Evolutionary conservation across 2,329 filamentous ascomycete genomes (phyloP).

Genomic region (Fusarium sambucinum): DNA sequence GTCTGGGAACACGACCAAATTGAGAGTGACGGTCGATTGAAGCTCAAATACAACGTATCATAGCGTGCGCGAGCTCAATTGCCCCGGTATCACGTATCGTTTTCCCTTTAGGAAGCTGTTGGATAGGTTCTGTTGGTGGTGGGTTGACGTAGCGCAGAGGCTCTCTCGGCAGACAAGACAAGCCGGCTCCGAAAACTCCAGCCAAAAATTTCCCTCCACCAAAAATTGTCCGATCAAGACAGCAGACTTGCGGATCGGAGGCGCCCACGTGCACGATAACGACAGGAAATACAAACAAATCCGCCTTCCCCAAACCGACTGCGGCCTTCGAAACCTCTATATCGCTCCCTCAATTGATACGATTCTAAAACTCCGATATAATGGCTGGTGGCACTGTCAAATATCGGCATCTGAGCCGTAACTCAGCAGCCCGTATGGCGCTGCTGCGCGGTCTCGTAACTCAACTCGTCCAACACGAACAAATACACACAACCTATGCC

Average conservation of each 20-base stretch:
- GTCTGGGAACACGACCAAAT: conserved; percentile 40
- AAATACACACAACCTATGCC: conserved; percentile 93
- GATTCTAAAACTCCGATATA: conserved; percentile 39
- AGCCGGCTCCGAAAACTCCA: conserved; percentile 48
- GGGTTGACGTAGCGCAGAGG: conserved; percentile 48
- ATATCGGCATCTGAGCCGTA: conserved; percentile 88
- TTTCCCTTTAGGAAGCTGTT: conserved; percentile 30
- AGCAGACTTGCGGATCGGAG: conserved; percentile 22
- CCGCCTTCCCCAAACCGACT: neutral
- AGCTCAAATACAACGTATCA: conserved; percentile 49
- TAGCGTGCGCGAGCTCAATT: conserved; percentile 50
- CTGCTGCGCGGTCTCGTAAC: conserved; percentile 96
- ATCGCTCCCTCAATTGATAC: neutral
- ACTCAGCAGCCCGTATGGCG: conserved; percentile 88
- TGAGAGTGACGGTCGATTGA: conserved; percentile 28
- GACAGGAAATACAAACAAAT: conserved; percentile 7
- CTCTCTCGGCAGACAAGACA: conserved; percentile 48
- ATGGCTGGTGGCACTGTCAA: conserved; percentile 92
- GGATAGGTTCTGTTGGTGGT: conserved; percentile 45
- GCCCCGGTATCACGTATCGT: conserved; percentile 39
- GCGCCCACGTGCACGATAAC: conserved; percentile 29
- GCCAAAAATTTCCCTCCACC: conserved; percentile 53
- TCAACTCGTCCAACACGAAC: conserved; percentile 91
- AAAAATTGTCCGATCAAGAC: conserved; percentile 36
- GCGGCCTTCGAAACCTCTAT: neutral